Evolutionary conservation across 495 filamentous ascomycete genomes (phyloP), one percentile per base, ranked within the genome.

Genomic region (Podospora pseudoanserina): DNA sequence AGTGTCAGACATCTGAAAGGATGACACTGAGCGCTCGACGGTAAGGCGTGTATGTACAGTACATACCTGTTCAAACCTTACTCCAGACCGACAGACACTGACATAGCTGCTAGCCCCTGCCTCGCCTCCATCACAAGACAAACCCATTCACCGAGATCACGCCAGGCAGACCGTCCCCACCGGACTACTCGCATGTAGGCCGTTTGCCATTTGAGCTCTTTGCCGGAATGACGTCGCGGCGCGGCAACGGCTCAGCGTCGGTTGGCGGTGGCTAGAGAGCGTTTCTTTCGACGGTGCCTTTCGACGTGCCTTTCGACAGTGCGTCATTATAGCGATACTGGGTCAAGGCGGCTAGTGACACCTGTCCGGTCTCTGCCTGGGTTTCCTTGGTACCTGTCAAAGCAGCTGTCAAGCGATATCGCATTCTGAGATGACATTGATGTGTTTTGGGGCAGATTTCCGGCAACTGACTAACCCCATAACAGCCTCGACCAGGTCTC

Each of bases 321-420:
- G n/a, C 55, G 55, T 58, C 55, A 58, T 58, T 0, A 19, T 58
- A 9, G 5, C 55, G 55, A 58, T 58, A 23, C 55, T 58, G 3
- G 39, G 55, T 58, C 55, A 49, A 11, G 39, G 39, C 39, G 39
- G 39, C 39, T 11, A 49, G 6, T 49, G 39, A 49, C 39, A 49
- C 39, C 39, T 49, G 39, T 49, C 39, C 15, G 39, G 39, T 49
- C 9, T 49, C 39, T 49, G 39, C 39, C 15, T 11, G 39, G 7
- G n/a, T 15, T 32, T 11, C 20, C 59, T 16, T 16, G 28, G 18
- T 61, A 61, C 27, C 59, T 61, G 59, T 61, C 59, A 61, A 32
- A 27, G 59, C 23, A 32, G 23, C 7, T 61, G 59, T 34, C 28
- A 61, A 61, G 59, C 59, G 13, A 61, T 61, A 26, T 30, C 59